phyloP scores from a whole-genome alignment of 768 basidiomycete species.

The Leccinum obscurum region DNA sequence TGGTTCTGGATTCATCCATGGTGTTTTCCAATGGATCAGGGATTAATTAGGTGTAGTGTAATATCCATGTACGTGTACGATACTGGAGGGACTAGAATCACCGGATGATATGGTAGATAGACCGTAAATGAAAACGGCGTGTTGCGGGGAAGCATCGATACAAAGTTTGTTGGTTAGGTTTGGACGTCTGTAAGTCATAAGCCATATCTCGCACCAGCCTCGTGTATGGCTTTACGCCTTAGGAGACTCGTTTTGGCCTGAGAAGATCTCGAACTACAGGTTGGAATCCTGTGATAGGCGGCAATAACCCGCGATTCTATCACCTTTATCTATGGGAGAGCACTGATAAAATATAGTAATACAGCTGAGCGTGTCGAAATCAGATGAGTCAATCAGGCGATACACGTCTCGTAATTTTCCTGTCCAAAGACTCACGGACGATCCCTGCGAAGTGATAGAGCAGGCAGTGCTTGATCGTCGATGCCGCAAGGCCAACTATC shows the following conservation, averaged over 20 bases:
- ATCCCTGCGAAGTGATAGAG: constrained; percentile 12
- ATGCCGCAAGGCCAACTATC: constrained; percentile 9
- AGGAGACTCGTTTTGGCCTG: constrained; percentile 10
- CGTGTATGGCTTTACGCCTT: constrained; percentile 18
- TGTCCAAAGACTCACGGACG: background rate
- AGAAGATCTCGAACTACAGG: background rate
- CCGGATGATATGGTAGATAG: constrained; percentile 6
- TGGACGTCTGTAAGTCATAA: constrained; percentile 1
- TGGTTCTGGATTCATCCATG: constrained; percentile 1
- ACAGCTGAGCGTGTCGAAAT: background rate
- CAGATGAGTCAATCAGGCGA: background rate
- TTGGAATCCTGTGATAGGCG: constrained; percentile 6
- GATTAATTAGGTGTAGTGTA: constrained; percentile 13
- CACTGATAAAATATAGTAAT: constrained; percentile 12
- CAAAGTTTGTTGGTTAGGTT: constrained; percentile 23
- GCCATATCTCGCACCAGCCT: constrained; percentile 16
- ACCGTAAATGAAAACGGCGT: constrained; percentile 27
- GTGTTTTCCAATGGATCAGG: constrained; percentile 3
- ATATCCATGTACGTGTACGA: constrained; percentile 16
- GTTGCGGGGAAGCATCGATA: constrained; percentile 28
- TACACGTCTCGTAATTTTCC: constrained; percentile 15
- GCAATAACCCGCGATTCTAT: constrained; percentile 19
- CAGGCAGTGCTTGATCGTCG: constrained; percentile 15
- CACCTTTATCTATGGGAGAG: constrained; percentile 13
- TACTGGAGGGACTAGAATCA: constrained; percentile 8